Percentiles rank a stretch among this genome's conserved stretches.
phyloP scores from a whole-genome alignment of 1,139 yeast species.

The Taphrina wiesneri region DNA sequence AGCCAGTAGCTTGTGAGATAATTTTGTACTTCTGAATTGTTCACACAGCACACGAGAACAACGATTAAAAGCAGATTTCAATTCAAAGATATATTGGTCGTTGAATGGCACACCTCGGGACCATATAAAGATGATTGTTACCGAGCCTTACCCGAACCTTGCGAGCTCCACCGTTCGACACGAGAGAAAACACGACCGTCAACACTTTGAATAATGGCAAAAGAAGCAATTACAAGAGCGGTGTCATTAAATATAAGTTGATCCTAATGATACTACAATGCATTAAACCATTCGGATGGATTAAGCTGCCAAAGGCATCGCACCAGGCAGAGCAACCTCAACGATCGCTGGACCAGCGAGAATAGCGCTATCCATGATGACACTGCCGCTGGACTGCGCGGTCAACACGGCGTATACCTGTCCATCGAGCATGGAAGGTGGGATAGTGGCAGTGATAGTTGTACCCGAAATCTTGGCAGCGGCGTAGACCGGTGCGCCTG shows the following conservation, averaged over 20 bases:
- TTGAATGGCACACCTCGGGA: not conserved
- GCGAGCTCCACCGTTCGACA: not conserved
- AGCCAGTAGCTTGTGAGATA: not conserved
- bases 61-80: no score
- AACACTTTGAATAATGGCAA: no score
- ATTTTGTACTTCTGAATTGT: no score
- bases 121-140: not conserved
- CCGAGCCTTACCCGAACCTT: not conserved
- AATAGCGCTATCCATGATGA: slow-evolving; percentile 33
- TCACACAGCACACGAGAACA: no score
- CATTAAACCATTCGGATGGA: not conserved
- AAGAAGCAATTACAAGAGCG: not conserved
- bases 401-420: slow-evolving; percentile 37
- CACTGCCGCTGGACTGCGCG: slow-evolving; percentile 27
- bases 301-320: slow-evolving; percentile 16
- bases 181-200: no score
- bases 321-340: slow-evolving; percentile 35
- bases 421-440: slow-evolving; percentile 33
- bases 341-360: slow-evolving; percentile 38
- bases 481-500: slow-evolving; percentile 25
- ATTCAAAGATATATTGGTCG: no score
- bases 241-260: not conserved
- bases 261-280: not conserved
- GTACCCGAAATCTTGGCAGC: slow-evolving; percentile 25
- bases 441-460: slow-evolving; percentile 33